These are phyloP conservation scores for Leccinum longicurvipes DNA, from an alignment of 768 basidiomycete genomes.

Conservation along the genomic window DNA sequence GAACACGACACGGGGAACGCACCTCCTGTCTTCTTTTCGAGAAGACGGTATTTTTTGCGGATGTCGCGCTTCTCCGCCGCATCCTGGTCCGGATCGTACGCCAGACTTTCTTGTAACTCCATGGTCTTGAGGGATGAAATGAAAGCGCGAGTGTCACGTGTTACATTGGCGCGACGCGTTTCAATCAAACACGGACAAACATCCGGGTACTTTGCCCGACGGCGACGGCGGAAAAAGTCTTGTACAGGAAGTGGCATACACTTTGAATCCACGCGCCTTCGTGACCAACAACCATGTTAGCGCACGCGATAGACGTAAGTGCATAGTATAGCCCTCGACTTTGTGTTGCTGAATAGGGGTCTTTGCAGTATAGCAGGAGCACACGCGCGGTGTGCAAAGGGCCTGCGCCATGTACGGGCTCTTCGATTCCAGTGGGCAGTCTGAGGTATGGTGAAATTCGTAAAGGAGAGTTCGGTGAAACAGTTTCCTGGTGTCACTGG, in stretches of 20 bases:
- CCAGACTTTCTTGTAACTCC: constrained; percentile 32
- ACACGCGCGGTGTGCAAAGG: constrained; percentile 68
- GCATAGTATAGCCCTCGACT: too few relatives aligned
- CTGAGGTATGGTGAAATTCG: constrained; percentile 63
- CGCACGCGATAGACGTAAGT: constrained; percentile 34
- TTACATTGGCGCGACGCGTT: constrained; percentile 23
- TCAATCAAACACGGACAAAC: constrained; percentile 19
- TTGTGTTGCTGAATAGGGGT: constrained; percentile 8
- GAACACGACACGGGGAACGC: constrained; percentile 14
- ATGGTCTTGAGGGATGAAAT: constrained; percentile 7
- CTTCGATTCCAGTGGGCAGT: constrained; percentile 49
- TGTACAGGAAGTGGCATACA: not conserved
- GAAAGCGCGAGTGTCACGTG: constrained; percentile 14
- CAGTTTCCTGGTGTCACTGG: constrained; percentile 78
- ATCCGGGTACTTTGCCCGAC: not conserved
- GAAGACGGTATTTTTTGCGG: constrained; percentile 66
- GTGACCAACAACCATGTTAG: constrained; percentile 11
- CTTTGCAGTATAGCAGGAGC: constrained; percentile 68
- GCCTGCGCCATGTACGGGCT: constrained; percentile 54
- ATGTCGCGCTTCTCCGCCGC: constrained; percentile 74
- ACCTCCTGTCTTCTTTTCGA: constrained; percentile 68
- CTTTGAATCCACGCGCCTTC: not conserved
- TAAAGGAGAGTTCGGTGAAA: constrained; percentile 50
- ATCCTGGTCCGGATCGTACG: constrained; percentile 84
- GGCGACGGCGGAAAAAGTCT: not conserved